A percentile compares a stretch with the other conserved stretches of the same genome.
Evolutionary conservation across 75 land plant species (phyloP).

Genomic region (Sequoia sempervirens): DNA sequence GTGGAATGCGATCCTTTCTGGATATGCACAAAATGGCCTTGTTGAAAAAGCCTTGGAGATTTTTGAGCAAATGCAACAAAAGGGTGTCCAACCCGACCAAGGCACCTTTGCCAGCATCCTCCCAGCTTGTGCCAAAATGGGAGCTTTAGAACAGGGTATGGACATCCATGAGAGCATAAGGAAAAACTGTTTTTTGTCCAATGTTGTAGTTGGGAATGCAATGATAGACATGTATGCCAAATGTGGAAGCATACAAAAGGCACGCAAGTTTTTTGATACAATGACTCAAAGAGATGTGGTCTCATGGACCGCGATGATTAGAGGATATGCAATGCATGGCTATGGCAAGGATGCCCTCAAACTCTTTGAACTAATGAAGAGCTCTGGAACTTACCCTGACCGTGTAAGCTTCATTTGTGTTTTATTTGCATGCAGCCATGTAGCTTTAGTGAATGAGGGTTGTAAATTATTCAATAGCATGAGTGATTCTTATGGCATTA

Average conservation of each 20-base stretch:
- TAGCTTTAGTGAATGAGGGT: neutral
- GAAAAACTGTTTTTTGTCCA: no score
- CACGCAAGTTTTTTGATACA: conserved; percentile 6
- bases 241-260: conserved; percentile 14
- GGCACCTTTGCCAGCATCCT: conserved; percentile 18
- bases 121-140: conserved; percentile 17
- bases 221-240: conserved; percentile 28
- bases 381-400: neutral
- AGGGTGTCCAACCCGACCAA: conserved; percentile 16
- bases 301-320: neutral
- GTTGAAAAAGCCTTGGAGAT: no score
- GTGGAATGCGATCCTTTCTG: no score
- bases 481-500: conserved; percentile 6
- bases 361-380: neutral
- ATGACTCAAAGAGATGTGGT: neutral
- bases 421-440: conserved; percentile 4
- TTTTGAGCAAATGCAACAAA: neutral
- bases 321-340: conserved; percentile 1
- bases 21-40: no score
- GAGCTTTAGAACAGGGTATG: conserved; percentile 12
- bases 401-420: neutral
- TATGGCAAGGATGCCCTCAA: neutral
- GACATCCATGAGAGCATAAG: no score
- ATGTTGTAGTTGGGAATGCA: no score
- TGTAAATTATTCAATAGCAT: conserved; percentile 7